Evolutionary conservation across 164 flowering plant genomes (phyloP), one percentile per base, ranked within the genome.

Genomic region (Dillenia turbinata): DNA sequence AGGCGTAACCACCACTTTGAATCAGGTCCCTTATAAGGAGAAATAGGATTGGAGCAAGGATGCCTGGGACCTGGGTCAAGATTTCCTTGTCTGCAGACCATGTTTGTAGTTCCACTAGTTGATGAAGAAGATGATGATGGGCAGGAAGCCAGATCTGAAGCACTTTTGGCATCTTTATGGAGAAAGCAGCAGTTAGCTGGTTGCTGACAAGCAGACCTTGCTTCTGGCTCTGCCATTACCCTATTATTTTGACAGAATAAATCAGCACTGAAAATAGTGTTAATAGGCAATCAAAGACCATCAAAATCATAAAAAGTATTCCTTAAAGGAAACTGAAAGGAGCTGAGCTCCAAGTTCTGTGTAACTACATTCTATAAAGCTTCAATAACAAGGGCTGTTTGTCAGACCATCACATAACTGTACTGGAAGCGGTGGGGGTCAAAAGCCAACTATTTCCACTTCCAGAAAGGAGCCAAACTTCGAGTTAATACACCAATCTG

Each of bases 161-260:
- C 89, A 75, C 88, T 82, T 55, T 85, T 84, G 56, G 83, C 99
- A 80, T 95, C 99, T 79, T 91, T 96, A 72, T 92, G 97, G 50
- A 88, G 94, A 71, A 94, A 86, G 71, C 82, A 91, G 61, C 97
- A 87, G 75, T 89, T 92, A 52, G 86, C 97, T 52, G 90, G 66
- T 59, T 93, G 85, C 71, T 94, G 99, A 95, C 96, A 94, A 48
- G 83, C 90, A 40, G 92, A 87, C 73, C 99, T 88, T 63, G 96
- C 96, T 78, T 95, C 99, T 63, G 97, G 92, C 69, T 81, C 90
- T 15, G 97, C 99, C 97, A 92, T 89, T 69, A 74, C 46, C 49
- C 55, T 58, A 49, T 59, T 67, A 26, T 54, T 63, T 33, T 6
- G 40, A 33, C 40, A 33, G 40, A 33, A 33, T 33, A 33, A 33